These are phyloP conservation scores for Entomortierella lignicola DNA, from an alignment of 192 early-diverging fungal genomes.

Conservation along the genomic window DNA sequence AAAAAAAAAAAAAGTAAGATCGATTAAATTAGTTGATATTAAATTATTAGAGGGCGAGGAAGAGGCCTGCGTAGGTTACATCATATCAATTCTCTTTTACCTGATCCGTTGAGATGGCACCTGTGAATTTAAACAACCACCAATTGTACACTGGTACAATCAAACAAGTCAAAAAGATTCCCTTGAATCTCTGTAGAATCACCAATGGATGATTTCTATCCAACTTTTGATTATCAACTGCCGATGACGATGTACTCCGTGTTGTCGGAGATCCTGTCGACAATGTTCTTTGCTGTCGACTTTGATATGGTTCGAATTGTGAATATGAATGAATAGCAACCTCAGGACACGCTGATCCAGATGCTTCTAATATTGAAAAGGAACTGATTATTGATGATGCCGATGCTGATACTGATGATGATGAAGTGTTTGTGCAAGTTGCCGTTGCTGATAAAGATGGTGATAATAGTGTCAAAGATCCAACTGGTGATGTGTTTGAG, in stretches of 20 bases:
- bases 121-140: constrained; percentile 31
- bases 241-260: background rate
- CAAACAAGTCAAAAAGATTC: constrained; percentile 56
- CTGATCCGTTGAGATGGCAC: constrained; percentile 20
- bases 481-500: background rate
- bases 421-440: background rate
- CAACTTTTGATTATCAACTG: constrained; percentile 12
- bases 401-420: background rate
- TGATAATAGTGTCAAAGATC: background rate
- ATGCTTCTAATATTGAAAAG: background rate
- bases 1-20: too few relatives aligned
- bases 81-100: constrained; percentile 12
- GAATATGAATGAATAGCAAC: constrained; percentile 6
- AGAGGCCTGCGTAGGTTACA: too few relatives aligned
- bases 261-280: background rate
- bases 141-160: constrained; percentile 53
- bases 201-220: constrained; percentile 67
- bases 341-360: constrained; percentile 9
- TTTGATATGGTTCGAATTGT: background rate
- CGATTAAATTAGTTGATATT: too few relatives aligned
- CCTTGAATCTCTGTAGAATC: constrained; percentile 64
- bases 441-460: background rate
- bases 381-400: background rate
- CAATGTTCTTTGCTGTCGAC: background rate
- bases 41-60: too few relatives aligned